Evolutionary conservation across 805 yeast genomes (phyloP).

Genomic region (Candida bentonensis): DNA sequence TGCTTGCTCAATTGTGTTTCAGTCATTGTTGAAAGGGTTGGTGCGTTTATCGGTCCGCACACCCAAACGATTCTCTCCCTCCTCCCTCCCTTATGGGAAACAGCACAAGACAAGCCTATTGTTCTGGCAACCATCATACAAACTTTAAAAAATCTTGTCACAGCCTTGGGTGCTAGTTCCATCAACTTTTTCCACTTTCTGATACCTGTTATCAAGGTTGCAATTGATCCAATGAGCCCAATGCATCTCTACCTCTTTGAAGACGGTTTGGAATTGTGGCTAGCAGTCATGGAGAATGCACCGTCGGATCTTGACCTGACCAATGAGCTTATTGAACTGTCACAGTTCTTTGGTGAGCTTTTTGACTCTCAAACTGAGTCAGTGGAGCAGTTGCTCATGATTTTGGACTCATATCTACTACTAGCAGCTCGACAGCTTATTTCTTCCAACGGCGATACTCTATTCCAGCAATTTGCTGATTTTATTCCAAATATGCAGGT

Average conservation of each 20-base stretch:
- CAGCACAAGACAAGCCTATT: constrained; percentile 26
- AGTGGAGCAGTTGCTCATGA: neutral
- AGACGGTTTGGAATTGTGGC: constrained; percentile 81
- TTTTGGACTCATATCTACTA: neutral
- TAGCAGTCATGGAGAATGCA: constrained; percentile 47
- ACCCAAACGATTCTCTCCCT: constrained; percentile 21
- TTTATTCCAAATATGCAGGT: constrained; percentile 8
- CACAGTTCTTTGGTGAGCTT: constrained; percentile 3
- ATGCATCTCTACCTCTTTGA: constrained; percentile 50
- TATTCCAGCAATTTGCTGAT: constrained; percentile 3
- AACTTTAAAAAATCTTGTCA: neutral
- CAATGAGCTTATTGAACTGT: constrained; percentile 5
- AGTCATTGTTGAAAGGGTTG: constrained; percentile 29
- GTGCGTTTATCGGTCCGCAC: constrained; percentile 16
- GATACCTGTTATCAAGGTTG: constrained; percentile 45
- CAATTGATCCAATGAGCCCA: constrained; percentile 49
- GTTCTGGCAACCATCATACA: constrained; percentile 3
- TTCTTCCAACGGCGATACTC: neutral
- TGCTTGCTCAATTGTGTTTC: constrained; percentile 56
- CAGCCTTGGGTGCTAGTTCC: constrained; percentile 3
- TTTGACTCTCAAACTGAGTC: constrained; percentile 4
- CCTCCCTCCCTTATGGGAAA: constrained; percentile 74
- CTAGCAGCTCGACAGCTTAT: neutral
- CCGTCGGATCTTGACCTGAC: constrained; percentile 27
- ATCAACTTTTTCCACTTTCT: constrained; percentile 6